phyloP scores from a whole-genome alignment of 306 rosid genomes.

The Sphenostylis stenocarpa region DNA sequence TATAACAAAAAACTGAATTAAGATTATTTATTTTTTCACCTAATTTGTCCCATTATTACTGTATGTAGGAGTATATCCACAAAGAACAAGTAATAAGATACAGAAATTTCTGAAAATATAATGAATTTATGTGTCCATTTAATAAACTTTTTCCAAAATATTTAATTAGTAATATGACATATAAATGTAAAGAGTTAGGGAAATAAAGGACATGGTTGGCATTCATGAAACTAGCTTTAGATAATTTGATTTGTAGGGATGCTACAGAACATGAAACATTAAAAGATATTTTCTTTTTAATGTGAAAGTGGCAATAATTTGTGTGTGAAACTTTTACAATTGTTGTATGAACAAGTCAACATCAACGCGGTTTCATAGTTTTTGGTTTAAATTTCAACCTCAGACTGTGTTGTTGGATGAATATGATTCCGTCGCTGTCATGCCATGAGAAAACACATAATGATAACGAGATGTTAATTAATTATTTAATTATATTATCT shows the following conservation, averaged over 20 bases:
- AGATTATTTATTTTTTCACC: too few species aligned
- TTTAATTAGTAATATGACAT: too few species aligned
- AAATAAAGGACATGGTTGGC: neutral
- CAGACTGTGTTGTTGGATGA: neutral
- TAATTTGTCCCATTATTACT: too few species aligned
- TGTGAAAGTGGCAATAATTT: neutral
- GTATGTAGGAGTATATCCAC: too few species aligned
- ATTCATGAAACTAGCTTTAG: neutral
- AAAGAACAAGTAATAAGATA: too few species aligned
- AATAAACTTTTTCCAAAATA: too few species aligned
- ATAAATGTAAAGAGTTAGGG: too few species aligned
- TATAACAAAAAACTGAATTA: too few species aligned
- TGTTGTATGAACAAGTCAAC: constrained; percentile 25
- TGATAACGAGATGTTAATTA: neutral
- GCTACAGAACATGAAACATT: constrained; percentile 35
- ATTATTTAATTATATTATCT: neutral
- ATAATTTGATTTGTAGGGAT: constrained; percentile 19
- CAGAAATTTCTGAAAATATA: too few species aligned
- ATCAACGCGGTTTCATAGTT: constrained; percentile 38
- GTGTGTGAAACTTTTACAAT: neutral
- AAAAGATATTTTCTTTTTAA: neutral
- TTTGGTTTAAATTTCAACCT: neutral
- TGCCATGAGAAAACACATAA: neutral
- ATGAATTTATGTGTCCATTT: too few species aligned
- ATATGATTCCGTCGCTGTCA: neutral